These are phyloP conservation scores for Plasmopara muralis DNA, from an alignment of 352 stramenopile species.

Conservation along the genomic window DNA sequence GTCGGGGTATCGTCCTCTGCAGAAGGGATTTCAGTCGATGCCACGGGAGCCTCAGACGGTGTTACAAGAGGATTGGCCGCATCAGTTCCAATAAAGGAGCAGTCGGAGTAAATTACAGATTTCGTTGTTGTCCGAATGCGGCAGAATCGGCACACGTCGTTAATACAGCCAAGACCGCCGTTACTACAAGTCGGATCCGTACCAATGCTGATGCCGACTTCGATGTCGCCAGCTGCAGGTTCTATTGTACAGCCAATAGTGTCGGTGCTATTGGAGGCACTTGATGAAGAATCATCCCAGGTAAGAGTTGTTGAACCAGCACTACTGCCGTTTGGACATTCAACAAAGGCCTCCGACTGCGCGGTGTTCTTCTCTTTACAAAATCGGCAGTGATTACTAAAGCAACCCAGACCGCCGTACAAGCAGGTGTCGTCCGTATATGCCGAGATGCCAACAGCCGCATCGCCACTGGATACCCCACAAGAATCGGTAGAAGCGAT, in stretches of 20 bases:
- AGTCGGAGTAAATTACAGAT: constrained; percentile 12
- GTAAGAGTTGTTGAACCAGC: constrained; percentile 8
- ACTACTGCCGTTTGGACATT: constrained; percentile 13
- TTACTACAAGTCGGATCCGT: constrained; percentile 20
- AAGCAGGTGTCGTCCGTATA: constrained; percentile 23
- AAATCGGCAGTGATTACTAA: constrained; percentile 35
- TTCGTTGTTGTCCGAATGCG: constrained; percentile 17
- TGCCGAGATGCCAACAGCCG: constrained; percentile 26
- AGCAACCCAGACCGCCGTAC: constrained; percentile 35
- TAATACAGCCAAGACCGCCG: constrained; percentile 23
- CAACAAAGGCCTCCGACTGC: constrained; percentile 28
- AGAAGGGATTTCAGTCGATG: constrained; percentile 2
- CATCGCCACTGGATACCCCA: constrained; percentile 19
- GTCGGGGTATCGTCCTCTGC: constrained; percentile 1
- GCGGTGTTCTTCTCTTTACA: constrained; percentile 23
- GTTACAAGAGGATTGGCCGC: constrained; percentile 1
- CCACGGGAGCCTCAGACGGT: background rate
- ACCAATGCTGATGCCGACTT: constrained; percentile 23
- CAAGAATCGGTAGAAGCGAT: constrained; percentile 9
- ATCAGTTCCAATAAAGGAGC: constrained; percentile 9
- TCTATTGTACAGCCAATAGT: constrained; percentile 12
- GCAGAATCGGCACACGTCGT: constrained; percentile 25
- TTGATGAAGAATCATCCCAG: constrained; percentile 8
- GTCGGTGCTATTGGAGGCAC: constrained; percentile 1
- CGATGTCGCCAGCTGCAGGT: constrained; percentile 15